Evolutionary conservation across 2,329 filamentous ascomycete genomes (phyloP).

Genomic region (Ceratocystis papillata): DNA sequence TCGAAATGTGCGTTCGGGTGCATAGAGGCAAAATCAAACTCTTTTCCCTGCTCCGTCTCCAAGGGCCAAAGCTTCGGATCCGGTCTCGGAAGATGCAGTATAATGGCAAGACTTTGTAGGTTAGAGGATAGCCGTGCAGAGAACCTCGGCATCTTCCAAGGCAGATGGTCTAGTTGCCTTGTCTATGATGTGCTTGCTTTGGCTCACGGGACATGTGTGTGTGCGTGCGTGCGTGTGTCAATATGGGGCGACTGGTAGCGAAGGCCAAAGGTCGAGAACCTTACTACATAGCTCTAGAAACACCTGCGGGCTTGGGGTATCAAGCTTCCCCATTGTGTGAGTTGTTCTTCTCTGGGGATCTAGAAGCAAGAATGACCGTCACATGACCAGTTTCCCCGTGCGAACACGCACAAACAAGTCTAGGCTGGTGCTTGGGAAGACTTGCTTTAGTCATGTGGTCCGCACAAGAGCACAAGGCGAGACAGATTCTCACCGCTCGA

Average conservation of each 20-base stretch:
- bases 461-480: neutral
- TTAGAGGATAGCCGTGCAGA: neutral
- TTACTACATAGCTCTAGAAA: neutral
- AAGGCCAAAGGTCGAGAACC: neutral
- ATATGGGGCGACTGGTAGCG: neutral
- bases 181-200: neutral
- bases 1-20: conserved; percentile 1
- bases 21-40: neutral
- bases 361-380: neutral
- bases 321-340: neutral
- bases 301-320: neutral
- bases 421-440: neutral
- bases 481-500: neutral
- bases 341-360: neutral
- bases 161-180: neutral
- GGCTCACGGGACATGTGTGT: neutral
- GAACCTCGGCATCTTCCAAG: neutral
- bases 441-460: neutral
- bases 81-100: neutral
- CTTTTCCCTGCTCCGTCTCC: neutral
- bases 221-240: neutral
- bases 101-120: neutral
- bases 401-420: neutral
- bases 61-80: neutral
- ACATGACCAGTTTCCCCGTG: neutral